Conservation (phyloP, 1,139 yeast genomes). For the Scheffersomyces illinoinensis region DNA sequence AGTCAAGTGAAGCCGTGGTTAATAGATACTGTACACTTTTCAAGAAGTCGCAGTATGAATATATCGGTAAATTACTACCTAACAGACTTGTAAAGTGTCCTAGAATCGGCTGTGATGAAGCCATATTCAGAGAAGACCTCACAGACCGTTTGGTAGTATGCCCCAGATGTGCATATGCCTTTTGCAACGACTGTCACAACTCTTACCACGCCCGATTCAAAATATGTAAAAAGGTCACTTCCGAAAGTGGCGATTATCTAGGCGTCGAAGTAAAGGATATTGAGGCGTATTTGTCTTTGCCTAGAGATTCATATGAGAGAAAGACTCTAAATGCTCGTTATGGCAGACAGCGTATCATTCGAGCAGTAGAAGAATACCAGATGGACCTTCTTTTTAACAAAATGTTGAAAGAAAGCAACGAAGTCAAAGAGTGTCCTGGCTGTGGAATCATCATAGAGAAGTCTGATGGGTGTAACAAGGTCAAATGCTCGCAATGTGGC, state of each 20-base stretch:
- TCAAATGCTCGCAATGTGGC: slow-evolving; percentile 56
- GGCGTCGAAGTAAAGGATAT: slow-evolving; percentile 47
- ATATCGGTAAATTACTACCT: slow-evolving; percentile 49
- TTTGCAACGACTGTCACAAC: slow-evolving; percentile 59
- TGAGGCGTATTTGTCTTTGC: slow-evolving; percentile 34
- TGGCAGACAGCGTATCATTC: slow-evolving; percentile 47
- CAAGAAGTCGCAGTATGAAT: slow-evolving; percentile 42
- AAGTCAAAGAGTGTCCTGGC: slow-evolving; percentile 53
- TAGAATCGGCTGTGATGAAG: slow-evolving; percentile 38
- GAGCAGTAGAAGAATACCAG: slow-evolving; percentile 45
- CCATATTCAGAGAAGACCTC: slow-evolving; percentile 49
- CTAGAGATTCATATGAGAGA: slow-evolving; percentile 28
- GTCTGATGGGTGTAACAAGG: slow-evolving; percentile 68
- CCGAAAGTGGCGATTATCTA: slow-evolving; percentile 22
- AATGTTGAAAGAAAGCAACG: slow-evolving; percentile 41
- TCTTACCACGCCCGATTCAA: slow-evolving; percentile 68
- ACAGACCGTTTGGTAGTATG: slow-evolving; percentile 58
- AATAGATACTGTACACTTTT: slow-evolving; percentile 41
- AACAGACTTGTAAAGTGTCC: slow-evolving; percentile 56
- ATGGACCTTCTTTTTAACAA: slow-evolving; percentile 52
- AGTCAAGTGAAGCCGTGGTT: too few relatives aligned
- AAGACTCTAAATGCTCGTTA: slow-evolving; percentile 45
- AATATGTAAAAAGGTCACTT: slow-evolving; percentile 35
- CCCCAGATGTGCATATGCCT: slow-evolving; percentile 53
- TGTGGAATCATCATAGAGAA: slow-evolving; percentile 58